Conservation (phyloP, 495 filamentous ascomycete species). For the Aspergillus haitiensis region DNA sequence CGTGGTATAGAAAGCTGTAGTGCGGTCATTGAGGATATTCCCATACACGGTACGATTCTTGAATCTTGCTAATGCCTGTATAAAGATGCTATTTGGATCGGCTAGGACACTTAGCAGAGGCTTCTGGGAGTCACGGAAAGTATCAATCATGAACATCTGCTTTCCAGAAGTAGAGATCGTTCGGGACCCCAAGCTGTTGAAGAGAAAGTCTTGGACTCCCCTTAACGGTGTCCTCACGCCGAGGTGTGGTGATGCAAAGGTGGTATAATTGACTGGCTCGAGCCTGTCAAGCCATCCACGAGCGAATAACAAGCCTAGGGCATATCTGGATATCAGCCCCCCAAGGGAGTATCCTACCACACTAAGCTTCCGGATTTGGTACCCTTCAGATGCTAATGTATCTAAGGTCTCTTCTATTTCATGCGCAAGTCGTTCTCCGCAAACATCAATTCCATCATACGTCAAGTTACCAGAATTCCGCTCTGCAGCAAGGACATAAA, state of each 20-base stretch:
- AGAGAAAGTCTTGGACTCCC: slow-evolving; percentile 66
- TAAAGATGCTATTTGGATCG: slow-evolving; percentile 83
- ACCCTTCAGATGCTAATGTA: slow-evolving; percentile 60
- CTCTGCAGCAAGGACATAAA: slow-evolving; percentile 76
- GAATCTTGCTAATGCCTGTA: slow-evolving; percentile 73
- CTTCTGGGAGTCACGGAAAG: slow-evolving; percentile 75
- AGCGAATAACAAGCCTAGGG: slow-evolving; percentile 77
- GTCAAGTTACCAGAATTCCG: slow-evolving; percentile 81
- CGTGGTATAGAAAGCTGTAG: slow-evolving; percentile 79
- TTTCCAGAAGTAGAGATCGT: slow-evolving; percentile 77
- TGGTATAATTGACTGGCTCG: slow-evolving; percentile 88
- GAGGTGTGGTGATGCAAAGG: slow-evolving; percentile 87
- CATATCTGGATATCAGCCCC: slow-evolving; percentile 84
- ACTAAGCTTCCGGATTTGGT: slow-evolving; percentile 76
- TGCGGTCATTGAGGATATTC: slow-evolving; percentile 82
- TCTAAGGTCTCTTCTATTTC: slow-evolving; percentile 86
- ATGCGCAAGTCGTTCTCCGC: slow-evolving; percentile 81
- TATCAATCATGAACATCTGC: slow-evolving; percentile 85
- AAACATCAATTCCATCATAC: slow-evolving; percentile 91
- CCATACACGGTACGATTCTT: slow-evolving; percentile 72
- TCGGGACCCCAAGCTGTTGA: slow-evolving; percentile 77
- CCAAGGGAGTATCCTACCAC: slow-evolving; percentile 88
- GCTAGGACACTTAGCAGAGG: slow-evolving; percentile 80
- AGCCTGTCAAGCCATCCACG: slow-evolving; percentile 76
- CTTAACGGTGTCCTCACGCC: slow-evolving; percentile 75